Conservation (phyloP, 2,329 filamentous ascomycete genomes). For the Coniochaeta sp. region DNA sequence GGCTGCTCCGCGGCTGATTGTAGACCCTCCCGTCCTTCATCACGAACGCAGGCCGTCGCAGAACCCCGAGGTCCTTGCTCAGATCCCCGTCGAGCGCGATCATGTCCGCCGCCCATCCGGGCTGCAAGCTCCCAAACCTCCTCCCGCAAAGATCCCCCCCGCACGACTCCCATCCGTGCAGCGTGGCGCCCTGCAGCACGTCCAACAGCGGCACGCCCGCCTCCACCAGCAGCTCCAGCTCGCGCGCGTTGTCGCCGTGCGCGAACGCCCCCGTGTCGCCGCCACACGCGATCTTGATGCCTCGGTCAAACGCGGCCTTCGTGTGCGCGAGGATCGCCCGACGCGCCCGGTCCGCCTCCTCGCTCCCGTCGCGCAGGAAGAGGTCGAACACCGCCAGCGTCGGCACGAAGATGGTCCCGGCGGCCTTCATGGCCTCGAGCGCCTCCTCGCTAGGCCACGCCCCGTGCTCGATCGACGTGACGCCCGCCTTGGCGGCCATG, state of each 20-base stretch:
- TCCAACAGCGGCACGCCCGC: constrained; percentile 42
- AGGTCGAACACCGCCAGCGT: constrained; percentile 29
- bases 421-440: constrained; percentile 33
- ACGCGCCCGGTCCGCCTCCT: constrained; percentile 28
- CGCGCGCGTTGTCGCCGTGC: constrained; percentile 44
- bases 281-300: constrained; percentile 42
- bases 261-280: constrained; percentile 47
- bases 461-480: constrained; percentile 40
- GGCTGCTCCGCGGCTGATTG: constrained; percentile 28
- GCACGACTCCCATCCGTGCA: constrained; percentile 49
- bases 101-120: constrained; percentile 42
- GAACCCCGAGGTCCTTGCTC: constrained; percentile 26
- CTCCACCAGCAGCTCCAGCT: constrained; percentile 46
- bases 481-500: constrained; percentile 38
- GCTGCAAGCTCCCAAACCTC: constrained; percentile 43
- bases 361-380: not conserved
- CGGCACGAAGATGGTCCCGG: constrained; percentile 42
- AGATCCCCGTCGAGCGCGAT: constrained; percentile 40
- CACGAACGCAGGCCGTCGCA: constrained; percentile 44
- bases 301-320: constrained; percentile 33
- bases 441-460: constrained; percentile 25
- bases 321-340: constrained; percentile 19
- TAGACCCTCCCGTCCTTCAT: constrained; percentile 50
- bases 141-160: constrained; percentile 42
- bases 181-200: constrained; percentile 39